Base-by-base conservation (phyloP, 176 grass and related monocot species). In the Miscanthus lutarioriparius region DNA sequence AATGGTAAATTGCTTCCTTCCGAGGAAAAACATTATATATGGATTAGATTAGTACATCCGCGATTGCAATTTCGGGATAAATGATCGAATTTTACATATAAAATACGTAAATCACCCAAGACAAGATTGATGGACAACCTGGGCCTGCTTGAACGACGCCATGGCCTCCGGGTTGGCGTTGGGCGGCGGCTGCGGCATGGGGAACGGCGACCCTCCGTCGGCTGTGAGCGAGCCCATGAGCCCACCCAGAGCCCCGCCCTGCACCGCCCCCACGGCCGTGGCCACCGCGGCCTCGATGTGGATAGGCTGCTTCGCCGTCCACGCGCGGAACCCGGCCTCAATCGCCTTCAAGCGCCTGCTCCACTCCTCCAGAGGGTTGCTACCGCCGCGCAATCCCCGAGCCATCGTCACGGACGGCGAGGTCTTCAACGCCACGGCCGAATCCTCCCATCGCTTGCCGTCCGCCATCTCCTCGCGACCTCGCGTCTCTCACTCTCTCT, bases 281-380 rank as follows among this genome's bases (percentile, higher is more conserved):
- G 64, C 79, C 39, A 97, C 83, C 70, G 84, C 86, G 0, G 92
- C 95, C 88, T 97, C 95, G 69, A 97, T 35, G 9, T 83, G 77
- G 51, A 83, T 64, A 13, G 95, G 95, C 88, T 97, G 95, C 70
- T 70, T 61, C 45, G 92, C 84, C 77, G 94, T 91, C 92, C 95
- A 97, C 35, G 75, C 48, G 51, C 80, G 87, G 86, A 94, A 92
- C 14, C 84, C 84, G 33, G 66, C 78, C 86, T 97, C 95, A 8
- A 87, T 69, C 53, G 78, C 83, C 74, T 89, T 86, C 41, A 86
- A 72, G 14, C 83, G 72, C 44, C 78, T 71, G 45, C 5, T 72
- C 86, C 66, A 81, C 45, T 90, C 89, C 74, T 75, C 86, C 44
- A 70, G 56, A 0, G 76, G 79, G 70, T 83, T 75, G 37, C 72